A percentile compares a stretch with the other conserved stretches of the same genome.
These are phyloP conservation scores for Cryptosporidium ryanae DNA, from an alignment of 169 alveolate genomes.

Conservation along the genomic window DNA sequence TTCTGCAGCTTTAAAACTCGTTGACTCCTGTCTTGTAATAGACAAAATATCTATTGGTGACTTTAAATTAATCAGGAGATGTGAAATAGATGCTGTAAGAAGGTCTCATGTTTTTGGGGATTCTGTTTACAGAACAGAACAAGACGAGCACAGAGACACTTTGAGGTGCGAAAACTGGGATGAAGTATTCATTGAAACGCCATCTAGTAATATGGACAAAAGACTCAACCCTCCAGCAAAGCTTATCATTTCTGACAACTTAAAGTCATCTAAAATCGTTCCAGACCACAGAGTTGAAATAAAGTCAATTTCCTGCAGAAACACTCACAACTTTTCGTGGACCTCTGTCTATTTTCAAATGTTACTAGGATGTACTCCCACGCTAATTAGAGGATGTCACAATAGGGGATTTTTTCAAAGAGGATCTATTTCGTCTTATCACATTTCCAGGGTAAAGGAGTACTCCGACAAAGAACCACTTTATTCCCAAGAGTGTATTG, in stretches of 20 bases:
- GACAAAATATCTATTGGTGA: slow-evolving; percentile 39
- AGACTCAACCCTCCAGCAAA: slow-evolving; percentile 47
- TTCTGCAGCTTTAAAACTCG: slow-evolving; percentile 16
- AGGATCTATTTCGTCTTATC: slow-evolving; percentile 29
- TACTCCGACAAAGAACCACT: slow-evolving; percentile 22
- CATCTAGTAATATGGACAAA: slow-evolving; percentile 1
- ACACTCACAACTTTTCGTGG: slow-evolving; percentile 52
- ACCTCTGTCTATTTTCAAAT: slow-evolving; percentile 48
- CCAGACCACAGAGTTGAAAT: slow-evolving; percentile 51
- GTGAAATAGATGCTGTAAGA: slow-evolving; percentile 48
- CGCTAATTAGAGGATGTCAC: slow-evolving; percentile 32
- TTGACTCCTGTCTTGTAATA: slow-evolving; percentile 38
- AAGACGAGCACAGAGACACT: slow-evolving; percentile 3
- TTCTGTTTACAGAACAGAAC: slow-evolving; percentile 5
- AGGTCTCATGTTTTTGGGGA: slow-evolving; percentile 30
- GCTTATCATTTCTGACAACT: slow-evolving; percentile 19
- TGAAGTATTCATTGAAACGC: background rate
- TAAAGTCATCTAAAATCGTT: slow-evolving; percentile 5
- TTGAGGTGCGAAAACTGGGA: slow-evolving; percentile 21
- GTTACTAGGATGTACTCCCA: slow-evolving; percentile 52
- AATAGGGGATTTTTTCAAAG: slow-evolving; percentile 18
- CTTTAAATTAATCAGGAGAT: slow-evolving; percentile 27
- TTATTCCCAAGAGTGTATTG: background rate
- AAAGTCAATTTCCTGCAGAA: slow-evolving; percentile 42
- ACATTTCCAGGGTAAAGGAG: slow-evolving; percentile 27